Conservation (phyloP, 2,329 filamentous ascomycete genomes). For the Macrophomina pseudophaseolina region DNA sequence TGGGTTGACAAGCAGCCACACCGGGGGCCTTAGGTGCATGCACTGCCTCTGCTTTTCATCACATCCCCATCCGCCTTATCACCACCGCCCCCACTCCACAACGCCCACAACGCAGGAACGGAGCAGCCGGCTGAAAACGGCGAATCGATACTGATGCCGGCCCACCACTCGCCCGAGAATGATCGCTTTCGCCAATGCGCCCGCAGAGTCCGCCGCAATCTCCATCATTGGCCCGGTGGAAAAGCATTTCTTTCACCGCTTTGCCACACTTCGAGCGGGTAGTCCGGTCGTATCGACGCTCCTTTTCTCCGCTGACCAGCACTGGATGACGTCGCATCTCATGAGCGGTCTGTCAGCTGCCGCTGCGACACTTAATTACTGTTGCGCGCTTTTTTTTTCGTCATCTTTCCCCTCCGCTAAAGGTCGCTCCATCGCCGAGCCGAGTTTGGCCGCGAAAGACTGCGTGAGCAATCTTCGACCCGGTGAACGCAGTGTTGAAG, state of each 20-base stretch:
- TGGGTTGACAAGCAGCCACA: conserved; percentile 18
- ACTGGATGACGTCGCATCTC: not conserved
- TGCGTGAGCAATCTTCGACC: not conserved
- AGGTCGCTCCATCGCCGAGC: not conserved
- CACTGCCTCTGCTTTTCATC: not conserved
- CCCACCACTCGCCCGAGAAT: not conserved
- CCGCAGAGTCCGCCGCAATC: not conserved
- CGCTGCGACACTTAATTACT: not conserved
- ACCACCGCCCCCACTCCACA: not conserved
- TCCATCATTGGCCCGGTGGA: conserved; percentile 1
- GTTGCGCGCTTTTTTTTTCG: not conserved
- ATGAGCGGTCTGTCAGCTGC: not conserved
- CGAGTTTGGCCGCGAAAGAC: not conserved
- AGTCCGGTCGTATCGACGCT: not conserved
- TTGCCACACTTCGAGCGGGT: not conserved
- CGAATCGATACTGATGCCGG: conserved; percentile 5
- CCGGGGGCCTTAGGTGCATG: conserved; percentile 1
- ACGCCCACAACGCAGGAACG: conserved; percentile 6
- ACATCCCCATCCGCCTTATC: not conserved
- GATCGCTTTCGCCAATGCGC: not conserved
- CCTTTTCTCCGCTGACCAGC: not conserved
- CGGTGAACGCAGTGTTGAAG: not conserved
- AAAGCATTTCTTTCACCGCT: not conserved
- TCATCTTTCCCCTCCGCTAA: too few species aligned
- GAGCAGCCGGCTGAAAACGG: conserved; percentile 9